Evolutionary conservation across 495 filamentous ascomycete species (phyloP).

Genomic region (Ramalina peruviana): DNA sequence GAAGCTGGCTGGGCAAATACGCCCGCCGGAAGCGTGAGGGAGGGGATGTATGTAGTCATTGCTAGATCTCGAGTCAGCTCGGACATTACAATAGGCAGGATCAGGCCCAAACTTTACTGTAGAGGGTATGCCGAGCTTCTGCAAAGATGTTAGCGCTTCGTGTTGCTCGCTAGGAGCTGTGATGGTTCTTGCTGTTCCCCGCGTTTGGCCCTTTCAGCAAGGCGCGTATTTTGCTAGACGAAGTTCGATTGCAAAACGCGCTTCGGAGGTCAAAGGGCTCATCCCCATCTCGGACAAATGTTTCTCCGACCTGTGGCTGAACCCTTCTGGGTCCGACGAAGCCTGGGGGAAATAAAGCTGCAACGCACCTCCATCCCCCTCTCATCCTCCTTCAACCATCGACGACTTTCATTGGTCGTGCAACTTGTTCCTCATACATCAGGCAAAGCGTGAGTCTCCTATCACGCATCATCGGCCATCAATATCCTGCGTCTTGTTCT

Average conservation of each 20-base stretch:
- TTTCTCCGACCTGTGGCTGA: too few relatives aligned
- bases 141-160: background rate
- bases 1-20: slow-evolving; percentile 52
- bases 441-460: slow-evolving; percentile 17
- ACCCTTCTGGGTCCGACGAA: too few relatives aligned
- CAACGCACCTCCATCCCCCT: slow-evolving; percentile 4
- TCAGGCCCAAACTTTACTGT: background rate
- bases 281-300: too few relatives aligned
- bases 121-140: background rate
- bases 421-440: background rate
- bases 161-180: background rate
- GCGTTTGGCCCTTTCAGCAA: too few relatives aligned
- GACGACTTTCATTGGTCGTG: background rate
- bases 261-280: too few relatives aligned
- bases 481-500: slow-evolving; percentile 15
- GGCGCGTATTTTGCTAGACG: too few relatives aligned
- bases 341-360: background rate
- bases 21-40: slow-evolving; percentile 45
- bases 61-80: slow-evolving; percentile 7
- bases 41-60: slow-evolving; percentile 56
- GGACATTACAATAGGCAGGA: background rate
- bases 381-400: slow-evolving; percentile 2
- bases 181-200: background rate
- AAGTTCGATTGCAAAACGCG: too few relatives aligned
- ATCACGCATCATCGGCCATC: slow-evolving; percentile 12